These are phyloP conservation scores for Mycosphaerella sp. DNA, from an alignment of 2,329 filamentous ascomycete genomes.

Conservation along the genomic window DNA sequence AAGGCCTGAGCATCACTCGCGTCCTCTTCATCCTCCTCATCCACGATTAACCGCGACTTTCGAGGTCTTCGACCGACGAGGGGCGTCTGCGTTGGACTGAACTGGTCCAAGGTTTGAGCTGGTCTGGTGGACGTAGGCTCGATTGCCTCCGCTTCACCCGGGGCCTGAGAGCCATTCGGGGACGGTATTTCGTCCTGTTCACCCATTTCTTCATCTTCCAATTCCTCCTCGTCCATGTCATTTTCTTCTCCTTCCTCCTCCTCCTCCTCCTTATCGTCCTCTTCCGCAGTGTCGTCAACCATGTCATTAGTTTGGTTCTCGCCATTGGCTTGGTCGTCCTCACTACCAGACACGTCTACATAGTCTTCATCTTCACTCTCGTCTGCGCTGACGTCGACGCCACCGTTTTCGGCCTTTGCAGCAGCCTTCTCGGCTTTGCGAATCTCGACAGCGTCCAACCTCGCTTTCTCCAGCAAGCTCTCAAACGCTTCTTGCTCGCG, in stretches of 20 bases:
- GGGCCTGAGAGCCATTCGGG: constrained; percentile 33
- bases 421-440: constrained; percentile 69
- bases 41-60: constrained; percentile 31
- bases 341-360: constrained; percentile 18
- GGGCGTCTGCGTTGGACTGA: constrained; percentile 11
- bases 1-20: constrained; percentile 27
- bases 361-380: constrained; percentile 51
- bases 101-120: background rate
- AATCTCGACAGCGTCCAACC: constrained; percentile 72
- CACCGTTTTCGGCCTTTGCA: constrained; percentile 57
- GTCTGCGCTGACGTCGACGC: constrained; percentile 45
- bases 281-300: constrained; percentile 18
- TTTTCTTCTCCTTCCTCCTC: constrained; percentile 26
- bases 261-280: constrained; percentile 30
- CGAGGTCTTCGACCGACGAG: constrained; percentile 24
- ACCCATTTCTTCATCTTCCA: constrained; percentile 21
- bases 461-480: constrained; percentile 77
- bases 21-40: constrained; percentile 37
- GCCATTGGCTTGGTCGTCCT: constrained; percentile 13
- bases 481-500: constrained; percentile 77
- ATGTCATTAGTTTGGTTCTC: constrained; percentile 13
- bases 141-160: constrained; percentile 31
- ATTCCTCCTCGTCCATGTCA: constrained; percentile 20
- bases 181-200: background rate
- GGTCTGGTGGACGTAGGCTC: background rate